Base-by-base conservation (phyloP, 2,329 filamentous ascomycete species). In the Aureobasidium lini region DNA sequence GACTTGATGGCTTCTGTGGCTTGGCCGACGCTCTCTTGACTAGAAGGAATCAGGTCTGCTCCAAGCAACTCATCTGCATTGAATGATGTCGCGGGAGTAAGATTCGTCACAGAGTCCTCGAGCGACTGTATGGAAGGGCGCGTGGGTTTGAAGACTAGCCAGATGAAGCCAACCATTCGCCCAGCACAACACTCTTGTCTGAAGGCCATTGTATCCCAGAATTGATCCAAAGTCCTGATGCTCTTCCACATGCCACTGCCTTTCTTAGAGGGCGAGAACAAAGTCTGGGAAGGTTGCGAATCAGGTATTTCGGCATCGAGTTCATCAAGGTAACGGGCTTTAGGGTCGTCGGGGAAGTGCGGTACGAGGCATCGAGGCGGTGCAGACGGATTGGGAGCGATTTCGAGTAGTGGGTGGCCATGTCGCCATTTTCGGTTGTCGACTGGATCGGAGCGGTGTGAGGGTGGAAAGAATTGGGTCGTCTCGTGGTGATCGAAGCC, bases 171-270 rank as follows among this genome's bases (percentile, higher is more conserved):
- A 0, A 96, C 95, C 68, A 96, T 80, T 16, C 92, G 82, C 0
- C 94, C 95, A 36, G 91, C 90, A 0, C 92, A 96, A 69, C 94
- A 99, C 70, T 99, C 94, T 71, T 97, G 94, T 60, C 94, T 81
- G 69, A 89, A 97, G 0, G 92, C 87, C 93, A 99, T 97, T 81
- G 95, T 88, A 63, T 99, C 94, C 94, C 94, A 99, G 69, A 99
- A 99, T 65, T 92, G 86, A n/a, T 92, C 89, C 42, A 99, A 76
- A 0, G 85, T 88, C 69, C 82, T 86, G 28, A 96, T 85, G 61
- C 88, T 91, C 70, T 85, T 88, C 94, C 94, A 99, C 60, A 83
- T 80, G 0, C 88, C 88, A 29, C 77, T 79, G 64, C 83, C 81
- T 59, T 62, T 64, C 57, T 75, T 77, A 60, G 65, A 70, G 61